Evolutionary conservation across 371 early-diverging fungal genomes (phyloP).

Genomic region (Polyrhizophydium stewartii): DNA sequence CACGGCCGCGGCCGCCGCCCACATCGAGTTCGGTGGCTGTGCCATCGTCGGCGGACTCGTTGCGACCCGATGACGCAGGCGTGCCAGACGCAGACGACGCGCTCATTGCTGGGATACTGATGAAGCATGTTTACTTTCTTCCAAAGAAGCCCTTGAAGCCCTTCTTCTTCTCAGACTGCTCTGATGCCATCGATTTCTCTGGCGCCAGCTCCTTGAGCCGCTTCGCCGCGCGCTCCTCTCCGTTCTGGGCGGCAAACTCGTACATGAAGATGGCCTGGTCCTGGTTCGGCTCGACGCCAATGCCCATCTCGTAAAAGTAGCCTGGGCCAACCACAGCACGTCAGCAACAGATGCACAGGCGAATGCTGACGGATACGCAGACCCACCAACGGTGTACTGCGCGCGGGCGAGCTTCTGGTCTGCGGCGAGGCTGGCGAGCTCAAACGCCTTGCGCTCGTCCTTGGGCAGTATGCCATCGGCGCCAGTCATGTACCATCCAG

Average conservation of each 20-base stretch:
- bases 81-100: no score
- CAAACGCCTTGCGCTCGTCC: constrained; percentile 72
- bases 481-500: constrained; percentile 89
- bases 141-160: no score
- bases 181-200: neutral
- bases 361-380: neutral
- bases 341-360: neutral
- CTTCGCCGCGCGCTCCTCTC: constrained; percentile 8
- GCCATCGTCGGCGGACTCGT: no score
- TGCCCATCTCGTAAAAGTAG: constrained; percentile 39
- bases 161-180: no score
- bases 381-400: constrained; percentile 26
- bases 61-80: no score
- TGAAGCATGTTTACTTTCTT: no score
- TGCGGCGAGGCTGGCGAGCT: constrained; percentile 74
- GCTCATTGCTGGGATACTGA: no score
- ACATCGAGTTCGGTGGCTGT: no score
- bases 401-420: constrained; percentile 71
- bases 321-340: no score
- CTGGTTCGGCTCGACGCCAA: constrained; percentile 21
- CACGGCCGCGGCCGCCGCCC: no score
- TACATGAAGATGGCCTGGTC: constrained; percentile 21
- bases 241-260: constrained; percentile 13
- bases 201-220: neutral
- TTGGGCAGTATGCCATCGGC: constrained; percentile 7